A percentile compares a stretch with the other conserved stretches of the same genome.
These are phyloP conservation scores for Lecanoromycetidae sp. DNA, from an alignment of 2,329 filamentous ascomycete species.

Conservation along the genomic window DNA sequence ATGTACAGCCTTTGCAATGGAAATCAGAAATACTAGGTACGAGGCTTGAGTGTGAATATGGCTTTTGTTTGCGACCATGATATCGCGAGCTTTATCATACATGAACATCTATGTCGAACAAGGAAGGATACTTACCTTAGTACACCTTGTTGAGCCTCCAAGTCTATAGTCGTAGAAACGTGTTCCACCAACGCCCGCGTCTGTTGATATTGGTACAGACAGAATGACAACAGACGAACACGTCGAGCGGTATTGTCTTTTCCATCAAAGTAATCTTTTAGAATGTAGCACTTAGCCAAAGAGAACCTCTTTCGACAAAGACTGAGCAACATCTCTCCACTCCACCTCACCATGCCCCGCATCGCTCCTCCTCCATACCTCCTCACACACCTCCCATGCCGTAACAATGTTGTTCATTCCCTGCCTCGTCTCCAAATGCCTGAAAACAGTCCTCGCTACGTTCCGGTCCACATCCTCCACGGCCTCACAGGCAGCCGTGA, in stretches of 20 bases:
- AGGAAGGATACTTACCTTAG: background rate
- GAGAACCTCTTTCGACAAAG: constrained; percentile 16
- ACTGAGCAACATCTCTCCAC: constrained; percentile 18
- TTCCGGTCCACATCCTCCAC: constrained; percentile 37
- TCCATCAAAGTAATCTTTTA: too few species aligned
- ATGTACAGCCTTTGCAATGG: too few species aligned
- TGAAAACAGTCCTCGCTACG: constrained; percentile 41
- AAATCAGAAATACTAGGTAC: background rate
- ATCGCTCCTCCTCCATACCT: constrained; percentile 39
- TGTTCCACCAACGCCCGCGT: background rate
- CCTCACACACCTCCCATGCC: constrained; percentile 48
- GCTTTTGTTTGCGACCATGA: too few species aligned
- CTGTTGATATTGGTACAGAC: background rate
- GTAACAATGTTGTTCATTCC: constrained; percentile 55
- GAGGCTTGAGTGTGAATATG: too few species aligned
- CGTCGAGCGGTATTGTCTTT: too few species aligned
- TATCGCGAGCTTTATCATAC: background rate
- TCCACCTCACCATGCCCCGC: constrained; percentile 16
- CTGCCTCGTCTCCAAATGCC: constrained; percentile 43
- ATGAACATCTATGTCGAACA: background rate
- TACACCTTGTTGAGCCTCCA: background rate
- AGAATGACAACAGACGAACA: too few species aligned
- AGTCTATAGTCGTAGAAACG: constrained; percentile 3
- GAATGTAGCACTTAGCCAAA: constrained; percentile 18
- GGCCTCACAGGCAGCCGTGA: constrained; percentile 52